These are phyloP conservation scores for Trichophyton rubrum DNA, from an alignment of 2,329 filamentous ascomycete genomes.

Conservation along the genomic window DNA sequence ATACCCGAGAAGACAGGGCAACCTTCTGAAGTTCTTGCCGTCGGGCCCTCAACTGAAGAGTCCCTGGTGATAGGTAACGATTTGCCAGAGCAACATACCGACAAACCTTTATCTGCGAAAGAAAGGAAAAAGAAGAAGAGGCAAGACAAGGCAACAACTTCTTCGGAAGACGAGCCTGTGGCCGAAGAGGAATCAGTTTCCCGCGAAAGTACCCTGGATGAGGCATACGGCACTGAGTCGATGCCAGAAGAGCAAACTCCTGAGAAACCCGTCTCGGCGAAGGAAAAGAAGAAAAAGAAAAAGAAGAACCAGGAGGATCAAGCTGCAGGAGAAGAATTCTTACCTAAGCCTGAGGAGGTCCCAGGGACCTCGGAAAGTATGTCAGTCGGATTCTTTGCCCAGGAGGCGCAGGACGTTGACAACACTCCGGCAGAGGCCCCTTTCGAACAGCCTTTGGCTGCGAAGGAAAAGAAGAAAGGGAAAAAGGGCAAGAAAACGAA, in stretches of 20 bases:
- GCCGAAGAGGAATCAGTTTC: too few species aligned
- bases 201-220: too few species aligned
- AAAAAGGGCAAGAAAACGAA: conserved; percentile 35
- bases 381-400: background rate
- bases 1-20: background rate
- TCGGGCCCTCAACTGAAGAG: background rate
- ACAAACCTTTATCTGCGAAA: too few species aligned
- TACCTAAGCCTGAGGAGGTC: background rate
- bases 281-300: conserved; percentile 1
- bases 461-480: conserved; percentile 34
- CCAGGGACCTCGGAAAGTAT: background rate
- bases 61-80: too few species aligned
- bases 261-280: background rate
- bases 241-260: background rate
- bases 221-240: too few species aligned
- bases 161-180: too few species aligned
- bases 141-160: too few species aligned
- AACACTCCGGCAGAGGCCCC: background rate
- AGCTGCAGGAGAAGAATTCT: conserved; percentile 8
- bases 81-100: too few species aligned
- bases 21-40: background rate
- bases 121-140: too few species aligned
- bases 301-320: conserved; percentile 12
- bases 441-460: background rate
- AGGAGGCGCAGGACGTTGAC: background rate